Base-by-base conservation (phyloP, 306 rosid species). In the Fragaria vesca region DNA sequence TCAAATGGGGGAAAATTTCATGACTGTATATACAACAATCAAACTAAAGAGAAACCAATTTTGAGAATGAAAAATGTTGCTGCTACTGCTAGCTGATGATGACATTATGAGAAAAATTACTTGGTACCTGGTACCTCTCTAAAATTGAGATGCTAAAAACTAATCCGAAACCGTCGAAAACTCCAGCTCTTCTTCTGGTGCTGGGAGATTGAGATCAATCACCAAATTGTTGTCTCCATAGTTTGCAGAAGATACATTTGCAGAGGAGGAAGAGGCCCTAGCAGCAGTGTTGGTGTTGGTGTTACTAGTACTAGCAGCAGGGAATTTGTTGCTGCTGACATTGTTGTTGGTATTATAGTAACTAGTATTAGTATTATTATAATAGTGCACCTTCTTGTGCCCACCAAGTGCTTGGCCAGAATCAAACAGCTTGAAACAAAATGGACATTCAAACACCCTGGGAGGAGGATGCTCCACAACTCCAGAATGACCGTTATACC, bases 331-430 rank as follows among this genome's bases (percentile, higher is more conserved):
- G 40, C 40, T 36, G 40, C 34, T 32, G 34, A 32, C 34, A 32
- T 5, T 62, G 42, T 13, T 61, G 42, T 30, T 66, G 6, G 20
- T 36, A 36, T 18, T 66, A 9, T 18, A 17, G 38, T 36, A 8
- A 32, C 5, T 62, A 61, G 20, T 5, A 63, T 15, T 62, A 42
- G 17, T 48, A 50, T 34, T 65, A 34, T 66, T 66, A 40, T 79
- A 70, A 18, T 69, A 71, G 74, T 93, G 96, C 24, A 82, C 83
- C 82, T 87, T 88, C 83, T 81, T 90, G 81, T 93, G 97, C 2
- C 91, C 90, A 13, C 93, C 91, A 7, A 93, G 85, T 24, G 90
- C 91, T 68, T 86, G 91, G 18, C 89, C 82, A 50, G 93, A 87
- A 20, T 63, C 85, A 60, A 90, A 90, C 50, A 75, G 76, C 77